Base-by-base conservation (phyloP, 2,329 filamentous ascomycete species). In the Microcyclospora tardicrescens region DNA sequence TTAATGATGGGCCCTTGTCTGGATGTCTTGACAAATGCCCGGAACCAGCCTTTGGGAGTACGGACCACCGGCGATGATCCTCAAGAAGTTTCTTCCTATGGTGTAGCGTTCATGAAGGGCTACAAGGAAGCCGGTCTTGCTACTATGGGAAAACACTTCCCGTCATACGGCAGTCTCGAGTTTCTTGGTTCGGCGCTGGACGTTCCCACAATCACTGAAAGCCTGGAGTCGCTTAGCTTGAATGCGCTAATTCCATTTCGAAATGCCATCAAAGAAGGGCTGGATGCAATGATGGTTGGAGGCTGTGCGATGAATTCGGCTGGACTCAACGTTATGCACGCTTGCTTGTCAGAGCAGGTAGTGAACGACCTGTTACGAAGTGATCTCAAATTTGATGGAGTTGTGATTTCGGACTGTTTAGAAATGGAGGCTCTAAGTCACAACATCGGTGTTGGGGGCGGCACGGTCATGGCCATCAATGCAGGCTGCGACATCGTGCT, bases 341-440 rank as follows among this genome's bases (percentile, higher is more conserved):
- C 89, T 24, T 96, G 85, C 57, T 67, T 96, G 2, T 93, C 84
- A 0, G 82, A 95, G 50, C 85, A 94, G 59, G 85, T 96, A 1
- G 86, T 96, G 2, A 84, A 94, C 54, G 85, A 91, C 42, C 65
- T 95, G 15, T 67, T 96, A 3, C 75, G 89, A n/a, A 81, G 81
- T 43, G 86, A 95, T 48, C 72, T 96, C 16, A 81, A 82, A 2
- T 96, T 96, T 52, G 75, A 84, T 36, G 89, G 89, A 1, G 87
- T 96, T 2, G 86, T 91, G 16, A 85, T 96, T 36, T 95, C 87
- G 0, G 89, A 96, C 56, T 96, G 89, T 49, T 65, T 96, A 6
- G 89, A 95, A 58, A 96, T 96, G 89, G 87, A 95, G 55, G 86
- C 87, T 0, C 72, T 96, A 8, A 91, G 85, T 47, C 84, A 93